Evolutionary conservation across 257 asterid species (phyloP).

Genomic region (Salvia splendens): DNA sequence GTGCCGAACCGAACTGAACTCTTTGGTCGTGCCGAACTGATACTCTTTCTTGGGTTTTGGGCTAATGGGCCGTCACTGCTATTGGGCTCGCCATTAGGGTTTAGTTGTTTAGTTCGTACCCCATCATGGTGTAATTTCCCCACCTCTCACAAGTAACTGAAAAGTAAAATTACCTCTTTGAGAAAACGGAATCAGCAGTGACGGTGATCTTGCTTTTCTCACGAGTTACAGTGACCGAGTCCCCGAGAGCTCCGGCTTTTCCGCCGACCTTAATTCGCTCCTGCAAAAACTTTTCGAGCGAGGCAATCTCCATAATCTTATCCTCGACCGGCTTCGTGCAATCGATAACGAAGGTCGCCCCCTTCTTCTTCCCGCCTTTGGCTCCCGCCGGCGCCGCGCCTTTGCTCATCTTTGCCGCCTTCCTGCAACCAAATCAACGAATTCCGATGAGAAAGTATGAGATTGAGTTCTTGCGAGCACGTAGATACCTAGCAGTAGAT

Average conservation of each 20-base stretch:
- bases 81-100: no score
- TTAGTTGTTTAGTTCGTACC: no score
- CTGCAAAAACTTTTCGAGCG: slow-evolving; percentile 65
- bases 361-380: slow-evolving; percentile 75
- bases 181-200: slow-evolving; percentile 49
- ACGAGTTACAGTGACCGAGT: slow-evolving; percentile 53
- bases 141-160: no score
- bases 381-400: slow-evolving; percentile 50
- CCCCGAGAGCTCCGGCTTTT: slow-evolving; percentile 67
- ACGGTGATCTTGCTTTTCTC: slow-evolving; percentile 63
- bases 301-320: slow-evolving; percentile 64
- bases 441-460: slow-evolving; percentile 21
- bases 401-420: slow-evolving; percentile 56
- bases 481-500: no score
- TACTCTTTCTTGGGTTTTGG: no score
- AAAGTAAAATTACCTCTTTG: slow-evolving; percentile 46
- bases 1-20: no score
- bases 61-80: no score
- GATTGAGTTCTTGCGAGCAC: not conserved
- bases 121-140: no score
- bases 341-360: slow-evolving; percentile 51
- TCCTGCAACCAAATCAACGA: slow-evolving; percentile 32
- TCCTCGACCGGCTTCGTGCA: slow-evolving; percentile 70
- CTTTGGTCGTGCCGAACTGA: no score
- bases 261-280: slow-evolving; percentile 73